Conservation (phyloP, 1,284 basidiomycete species). For the Ceratobasidium sp. region DNA sequence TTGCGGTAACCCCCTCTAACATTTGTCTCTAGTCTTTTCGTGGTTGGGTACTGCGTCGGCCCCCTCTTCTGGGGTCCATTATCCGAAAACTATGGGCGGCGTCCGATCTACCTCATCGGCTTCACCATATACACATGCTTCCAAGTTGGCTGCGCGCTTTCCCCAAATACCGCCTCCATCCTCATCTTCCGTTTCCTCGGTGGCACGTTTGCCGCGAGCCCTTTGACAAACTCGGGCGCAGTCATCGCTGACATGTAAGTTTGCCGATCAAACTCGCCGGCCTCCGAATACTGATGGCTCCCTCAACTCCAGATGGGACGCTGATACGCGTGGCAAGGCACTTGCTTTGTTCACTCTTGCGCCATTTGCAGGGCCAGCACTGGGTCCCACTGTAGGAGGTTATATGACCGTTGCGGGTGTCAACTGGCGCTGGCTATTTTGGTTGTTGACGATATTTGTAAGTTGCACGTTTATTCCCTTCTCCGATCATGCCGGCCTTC, state of each 20-base stretch:
- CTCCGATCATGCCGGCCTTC: neutral
- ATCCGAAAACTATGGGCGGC: constrained; percentile 64
- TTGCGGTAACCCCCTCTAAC: constrained; percentile 57
- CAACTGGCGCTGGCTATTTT: constrained; percentile 74
- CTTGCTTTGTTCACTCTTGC: constrained; percentile 77
- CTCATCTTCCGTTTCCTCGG: constrained; percentile 78
- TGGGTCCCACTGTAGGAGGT: constrained; percentile 76
- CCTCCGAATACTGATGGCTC: constrained; percentile 56
- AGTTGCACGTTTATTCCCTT: neutral
- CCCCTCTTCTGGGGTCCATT: constrained; percentile 71
- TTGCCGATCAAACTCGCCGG: constrained; percentile 51
- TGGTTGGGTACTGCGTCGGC: constrained; percentile 63
- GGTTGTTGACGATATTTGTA: constrained; percentile 56
- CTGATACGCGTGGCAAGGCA: constrained; percentile 75
- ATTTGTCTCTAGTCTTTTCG: constrained; percentile 66
- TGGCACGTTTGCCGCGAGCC: constrained; percentile 69
- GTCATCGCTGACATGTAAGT: constrained; percentile 66
- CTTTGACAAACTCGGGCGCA: constrained; percentile 64
- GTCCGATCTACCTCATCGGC: constrained; percentile 75
- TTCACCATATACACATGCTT: constrained; percentile 78
- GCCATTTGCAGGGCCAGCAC: constrained; percentile 80
- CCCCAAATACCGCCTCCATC: constrained; percentile 71
- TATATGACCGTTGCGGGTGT: constrained; percentile 64
- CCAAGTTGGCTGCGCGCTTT: constrained; percentile 75
- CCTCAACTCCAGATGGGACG: constrained; percentile 67